Evolutionary conservation across 1,284 basidiomycete genomes (phyloP), one percentile per base, ranked within the genome.

Genomic region (Cutaneotrichosporon spelunceum): DNA sequence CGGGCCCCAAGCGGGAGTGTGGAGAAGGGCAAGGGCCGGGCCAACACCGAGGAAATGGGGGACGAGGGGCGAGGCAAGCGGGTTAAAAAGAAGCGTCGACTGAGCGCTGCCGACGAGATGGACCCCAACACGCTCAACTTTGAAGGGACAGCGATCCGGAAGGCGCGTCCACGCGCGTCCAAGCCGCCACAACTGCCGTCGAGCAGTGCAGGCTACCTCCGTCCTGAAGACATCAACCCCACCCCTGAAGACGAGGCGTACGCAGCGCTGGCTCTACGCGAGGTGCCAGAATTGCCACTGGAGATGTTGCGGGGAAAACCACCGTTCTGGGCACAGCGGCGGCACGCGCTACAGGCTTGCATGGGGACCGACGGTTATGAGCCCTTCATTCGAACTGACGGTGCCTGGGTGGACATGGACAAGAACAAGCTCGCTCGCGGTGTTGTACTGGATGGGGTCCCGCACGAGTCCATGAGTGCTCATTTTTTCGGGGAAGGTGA

Each of bases 301-400:
- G 49, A 24, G 2, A 57, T 67, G 27, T 69, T 72, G 65, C 60
- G 53, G 8, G 70, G 70, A 0, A 59, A 66, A 2, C 72, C 70
- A 61, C 74, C 76, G 1, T 69, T 75, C 2, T 78, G 77, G 75
- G 70, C 75, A 0, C 54, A 70, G n/a, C 74, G 70, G 4, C 61
- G 72, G 26, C 53, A 64, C 24, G 71, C 68, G 1, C 61, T 78
- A 4, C 63, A 66, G 19, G 60, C 60, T 4, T 72, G 71, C 2
- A 53, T 66, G 10, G 72, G 72, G 55, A 75, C n/a, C n/a, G n/a
- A n/a, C n/a, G n/a, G n/a, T n/a, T n/a, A n/a, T n/a, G n/a, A n/a
- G n/a, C n/a, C n/a, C 36, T 73, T 76, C 19, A 60, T 57, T 1
- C 60, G 56, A 27, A 74, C 71, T 4, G 53, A 44, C 1, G 78